Percentiles rank a stretch among this genome's conserved stretches.
Conservation (phyloP, 2,329 filamentous ascomycete genomes). For the Penicillium sp. region DNA sequence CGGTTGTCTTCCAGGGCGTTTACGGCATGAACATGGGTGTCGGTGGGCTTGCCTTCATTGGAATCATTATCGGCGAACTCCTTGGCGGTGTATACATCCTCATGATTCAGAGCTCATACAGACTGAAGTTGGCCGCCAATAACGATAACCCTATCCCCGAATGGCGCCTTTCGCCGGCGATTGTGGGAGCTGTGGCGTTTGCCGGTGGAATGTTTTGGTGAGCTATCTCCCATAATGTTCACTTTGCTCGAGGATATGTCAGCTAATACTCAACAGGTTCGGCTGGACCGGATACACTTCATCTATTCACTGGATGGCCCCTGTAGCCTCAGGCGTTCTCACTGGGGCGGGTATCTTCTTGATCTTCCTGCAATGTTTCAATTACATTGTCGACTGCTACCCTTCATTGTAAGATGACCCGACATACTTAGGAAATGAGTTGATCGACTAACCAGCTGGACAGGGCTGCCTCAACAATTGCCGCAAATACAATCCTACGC, state of each 20-base stretch:
- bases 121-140: conserved; percentile 65
- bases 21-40: conserved; percentile 59
- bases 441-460: conserved; percentile 5
- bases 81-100: conserved; percentile 64
- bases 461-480: conserved; percentile 10
- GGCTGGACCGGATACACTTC: conserved; percentile 63
- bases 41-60: conserved; percentile 78
- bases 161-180: conserved; percentile 54
- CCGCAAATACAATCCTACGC: conserved; percentile 8
- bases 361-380: conserved; percentile 55
- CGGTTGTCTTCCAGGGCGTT: conserved; percentile 38
- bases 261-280: conserved; percentile 40
- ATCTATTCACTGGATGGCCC: conserved; percentile 41
- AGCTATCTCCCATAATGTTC: not conserved
- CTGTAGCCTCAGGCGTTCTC: conserved; percentile 46
- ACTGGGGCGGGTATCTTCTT: conserved; percentile 56
- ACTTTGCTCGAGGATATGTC: not conserved
- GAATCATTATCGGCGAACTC: conserved; percentile 71
- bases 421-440: not conserved
- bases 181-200: conserved; percentile 50
- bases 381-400: conserved; percentile 59
- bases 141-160: conserved; percentile 55
- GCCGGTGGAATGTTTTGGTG: conserved; percentile 66
- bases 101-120: conserved; percentile 62
- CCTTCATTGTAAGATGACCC: conserved; percentile 44